Conservation (phyloP, 176 grass and related monocot species). For the Cocos nucifera region DNA sequence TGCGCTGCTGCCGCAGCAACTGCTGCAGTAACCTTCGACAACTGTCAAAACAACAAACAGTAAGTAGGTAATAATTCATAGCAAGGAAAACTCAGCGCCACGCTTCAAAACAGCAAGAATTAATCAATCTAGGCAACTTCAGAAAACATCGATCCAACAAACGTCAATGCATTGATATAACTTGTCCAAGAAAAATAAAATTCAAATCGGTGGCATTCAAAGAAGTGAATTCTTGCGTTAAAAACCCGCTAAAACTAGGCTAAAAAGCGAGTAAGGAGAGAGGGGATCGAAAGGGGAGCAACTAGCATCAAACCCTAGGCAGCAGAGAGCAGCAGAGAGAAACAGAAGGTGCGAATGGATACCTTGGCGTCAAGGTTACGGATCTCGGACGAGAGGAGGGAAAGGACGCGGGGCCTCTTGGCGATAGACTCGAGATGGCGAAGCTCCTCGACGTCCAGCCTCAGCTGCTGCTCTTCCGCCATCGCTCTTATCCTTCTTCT, state of each 20-base stretch:
- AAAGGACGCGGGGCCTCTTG: conserved; percentile 56
- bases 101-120: background rate
- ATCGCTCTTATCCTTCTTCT: background rate
- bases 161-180: no score
- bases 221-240: no score
- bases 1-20: conserved; percentile 12
- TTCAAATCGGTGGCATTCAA: no score
- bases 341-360: background rate
- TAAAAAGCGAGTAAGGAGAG: no score
- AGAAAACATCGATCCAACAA: no score
- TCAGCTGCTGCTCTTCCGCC: conserved; percentile 50
- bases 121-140: background rate
- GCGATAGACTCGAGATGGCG: conserved; percentile 54
- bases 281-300: no score
- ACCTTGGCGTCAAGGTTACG: conserved; percentile 62
- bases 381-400: conserved; percentile 62
- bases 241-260: no score
- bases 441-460: conserved; percentile 66
- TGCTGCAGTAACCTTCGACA: conserved; percentile 16
- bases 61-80: background rate
- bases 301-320: no score
- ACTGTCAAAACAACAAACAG: conserved; percentile 9
- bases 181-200: no score
- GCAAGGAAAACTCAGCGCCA: background rate
- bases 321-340: no score